Evolutionary conservation across 2,329 filamentous ascomycete species (phyloP), one percentile per base, ranked within the genome.

Genomic region (Fusarium sp.): DNA sequence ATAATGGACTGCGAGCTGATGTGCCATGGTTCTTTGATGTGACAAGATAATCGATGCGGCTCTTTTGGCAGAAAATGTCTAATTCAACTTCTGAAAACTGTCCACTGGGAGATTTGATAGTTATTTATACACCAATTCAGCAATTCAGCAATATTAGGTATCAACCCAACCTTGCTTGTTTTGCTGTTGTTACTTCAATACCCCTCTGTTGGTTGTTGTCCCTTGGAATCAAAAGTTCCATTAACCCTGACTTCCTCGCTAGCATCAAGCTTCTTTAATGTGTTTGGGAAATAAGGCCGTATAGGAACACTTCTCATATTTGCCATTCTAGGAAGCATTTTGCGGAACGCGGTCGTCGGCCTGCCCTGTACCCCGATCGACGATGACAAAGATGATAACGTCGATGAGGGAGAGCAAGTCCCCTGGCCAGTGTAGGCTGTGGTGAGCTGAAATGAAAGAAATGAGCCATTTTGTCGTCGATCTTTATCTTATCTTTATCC

Each of bases 391-490:
- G 44, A 29, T 20, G 25, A 25, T 29, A 17, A 46, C 20, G 27
- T 25, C 27, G 44, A 46, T 8, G 14, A 45, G 25, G n/a, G 25
- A 45, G 42, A 45, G 42, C 42, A 45, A 45, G 42, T 27, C 42
- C 25, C 25, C 22, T 22, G 22, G 22, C 14, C 15, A 25, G 22
- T 45, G 14, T 18, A 36, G 13, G 8, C 14, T 17, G 35, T 36
- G 15, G 12, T 17, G 5, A 36, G 35, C 35, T 17, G 35, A 36
- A 36, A 18, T 17, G 14, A 36, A 20, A 12, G 20, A 20, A 7
- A 39, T 13, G 11, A 18, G 4, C 2, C n/a, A 49, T 7, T 13
- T 3, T 22, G 3, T 22, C 0, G 11, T 6, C 22, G 12, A 25
- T 20, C 1, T 18, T 52, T 52, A 36, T 52, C 29, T 49, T 22